Evolutionary conservation across 176 grass and related monocot species (phyloP).

Genomic region (Phoenix roebelenii): DNA sequence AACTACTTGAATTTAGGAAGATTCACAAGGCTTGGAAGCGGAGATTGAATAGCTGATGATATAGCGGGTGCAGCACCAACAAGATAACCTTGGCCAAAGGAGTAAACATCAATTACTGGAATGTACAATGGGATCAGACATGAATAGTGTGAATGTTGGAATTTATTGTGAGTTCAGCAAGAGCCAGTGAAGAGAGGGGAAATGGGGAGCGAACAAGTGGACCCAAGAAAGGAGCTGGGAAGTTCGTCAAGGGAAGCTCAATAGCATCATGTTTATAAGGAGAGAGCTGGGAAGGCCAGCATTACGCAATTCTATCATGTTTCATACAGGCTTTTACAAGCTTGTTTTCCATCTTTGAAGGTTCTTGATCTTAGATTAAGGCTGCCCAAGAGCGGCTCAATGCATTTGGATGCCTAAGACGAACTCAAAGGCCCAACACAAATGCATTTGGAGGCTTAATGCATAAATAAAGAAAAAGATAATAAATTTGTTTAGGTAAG

Average conservation of each 20-base stretch:
- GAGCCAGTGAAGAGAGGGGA: constrained; percentile 42
- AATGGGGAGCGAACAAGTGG: constrained; percentile 27
- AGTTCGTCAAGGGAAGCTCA: too few relatives aligned
- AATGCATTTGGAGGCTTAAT: too few relatives aligned
- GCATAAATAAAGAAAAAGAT: too few relatives aligned
- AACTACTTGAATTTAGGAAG: constrained; percentile 16
- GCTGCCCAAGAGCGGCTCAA: too few relatives aligned
- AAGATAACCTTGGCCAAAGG: constrained; percentile 68
- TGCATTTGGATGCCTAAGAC: too few relatives aligned
- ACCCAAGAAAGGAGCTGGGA: too few relatives aligned
- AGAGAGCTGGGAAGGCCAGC: too few relatives aligned
- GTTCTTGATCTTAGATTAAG: constrained; percentile 35
- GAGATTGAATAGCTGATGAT: constrained; percentile 42
- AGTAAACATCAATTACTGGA: constrained; percentile 78
- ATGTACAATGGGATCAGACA: constrained; percentile 92
- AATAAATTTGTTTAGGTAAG: too few relatives aligned
- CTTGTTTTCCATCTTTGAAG: constrained; percentile 60
- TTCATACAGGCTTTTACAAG: too few relatives aligned
- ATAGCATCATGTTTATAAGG: too few relatives aligned
- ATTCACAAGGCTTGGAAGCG: constrained; percentile 43
- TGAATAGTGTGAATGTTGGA: constrained; percentile 69
- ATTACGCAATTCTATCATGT: too few relatives aligned
- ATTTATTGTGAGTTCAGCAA: constrained; percentile 49
- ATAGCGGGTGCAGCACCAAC: constrained; percentile 72
- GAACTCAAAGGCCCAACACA: too few relatives aligned